A percentile compares a stretch with the other conserved stretches of the same genome.
These are phyloP conservation scores for Dipodascus geniculatus DNA, from an alignment of 805 yeast species.

Conservation along the genomic window DNA sequence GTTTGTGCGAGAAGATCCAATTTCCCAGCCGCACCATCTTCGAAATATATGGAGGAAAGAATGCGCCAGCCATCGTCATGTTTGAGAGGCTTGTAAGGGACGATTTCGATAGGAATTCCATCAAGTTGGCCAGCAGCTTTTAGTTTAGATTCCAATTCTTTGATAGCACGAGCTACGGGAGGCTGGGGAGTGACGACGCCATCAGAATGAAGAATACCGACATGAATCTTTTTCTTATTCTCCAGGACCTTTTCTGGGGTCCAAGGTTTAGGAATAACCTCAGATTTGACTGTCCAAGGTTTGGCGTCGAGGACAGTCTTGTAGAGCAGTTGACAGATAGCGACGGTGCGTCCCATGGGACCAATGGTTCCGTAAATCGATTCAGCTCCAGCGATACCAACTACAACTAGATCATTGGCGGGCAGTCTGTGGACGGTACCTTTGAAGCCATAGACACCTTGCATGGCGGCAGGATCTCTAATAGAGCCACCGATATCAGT, in stretches of 20 bases:
- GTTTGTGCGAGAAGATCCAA: constrained; percentile 4
- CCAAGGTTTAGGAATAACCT: constrained; percentile 33
- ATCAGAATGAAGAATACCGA: constrained; percentile 35
- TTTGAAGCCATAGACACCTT: constrained; percentile 32
- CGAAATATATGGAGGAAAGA: constrained; percentile 3
- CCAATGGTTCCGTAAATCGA: constrained; percentile 46
- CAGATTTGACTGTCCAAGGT: constrained; percentile 36
- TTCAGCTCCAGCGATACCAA: constrained; percentile 37
- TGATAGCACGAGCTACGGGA: constrained; percentile 35
- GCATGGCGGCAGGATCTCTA: constrained; percentile 36
- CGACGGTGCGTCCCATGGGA: constrained; percentile 39
- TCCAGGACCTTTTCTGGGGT: constrained; percentile 8
- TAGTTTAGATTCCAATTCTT: constrained; percentile 19
- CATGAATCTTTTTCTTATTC: constrained; percentile 25
- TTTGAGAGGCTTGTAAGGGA: constrained; percentile 33
- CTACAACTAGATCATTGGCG: constrained; percentile 26
- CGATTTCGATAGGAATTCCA: constrained; percentile 39
- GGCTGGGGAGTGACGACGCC: constrained; percentile 37
- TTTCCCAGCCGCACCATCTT: constrained; percentile 8
- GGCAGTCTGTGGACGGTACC: constrained; percentile 35
- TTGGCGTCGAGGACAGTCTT: constrained; percentile 26
- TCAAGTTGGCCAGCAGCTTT: constrained; percentile 1
- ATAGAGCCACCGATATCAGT: constrained; percentile 44
- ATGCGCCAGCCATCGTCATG: not conserved
- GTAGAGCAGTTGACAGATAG: constrained; percentile 40